Evolutionary conservation across 2,329 filamentous ascomycete species (phyloP).

Genomic region (Colletotrichum sansevieriae): DNA sequence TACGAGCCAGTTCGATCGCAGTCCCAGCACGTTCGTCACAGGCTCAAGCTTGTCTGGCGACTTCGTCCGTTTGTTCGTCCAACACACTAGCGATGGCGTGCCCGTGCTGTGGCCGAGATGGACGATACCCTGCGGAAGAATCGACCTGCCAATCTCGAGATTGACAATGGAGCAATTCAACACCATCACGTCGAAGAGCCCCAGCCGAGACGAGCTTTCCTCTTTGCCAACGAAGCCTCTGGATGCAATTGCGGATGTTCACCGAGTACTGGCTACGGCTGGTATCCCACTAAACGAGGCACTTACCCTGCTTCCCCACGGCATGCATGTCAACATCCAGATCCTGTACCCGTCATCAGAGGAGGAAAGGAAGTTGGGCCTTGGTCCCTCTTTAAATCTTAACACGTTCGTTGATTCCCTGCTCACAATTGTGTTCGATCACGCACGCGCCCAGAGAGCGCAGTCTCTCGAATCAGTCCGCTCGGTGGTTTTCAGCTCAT

Average conservation of each 20-base stretch:
- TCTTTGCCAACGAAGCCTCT: constrained; percentile 60
- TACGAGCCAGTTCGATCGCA: constrained; percentile 90
- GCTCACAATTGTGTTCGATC: constrained; percentile 88
- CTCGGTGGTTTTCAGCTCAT: constrained; percentile 94
- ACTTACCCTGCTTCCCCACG: constrained; percentile 78
- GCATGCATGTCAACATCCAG: constrained; percentile 92
- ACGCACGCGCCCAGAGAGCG: constrained; percentile 77
- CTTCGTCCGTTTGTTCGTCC: constrained; percentile 91
- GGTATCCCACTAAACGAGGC: constrained; percentile 86
- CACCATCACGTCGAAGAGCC: constrained; percentile 60
- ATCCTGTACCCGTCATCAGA: constrained; percentile 84
- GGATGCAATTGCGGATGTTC: constrained; percentile 73
- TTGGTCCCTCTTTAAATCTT: constrained; percentile 83
- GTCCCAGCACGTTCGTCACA: constrained; percentile 88
- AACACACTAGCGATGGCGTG: constrained; percentile 88
- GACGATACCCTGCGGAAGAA: constrained; percentile 79
- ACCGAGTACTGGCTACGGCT: constrained; percentile 78
- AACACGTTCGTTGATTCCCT: constrained; percentile 89
- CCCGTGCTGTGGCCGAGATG: constrained; percentile 91
- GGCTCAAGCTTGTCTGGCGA: constrained; percentile 97
- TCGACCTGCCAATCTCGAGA: constrained; percentile 86
- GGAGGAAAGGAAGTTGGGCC: constrained; percentile 77
- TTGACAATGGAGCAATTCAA: constrained; percentile 81
- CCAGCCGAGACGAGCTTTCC: constrained; percentile 59
- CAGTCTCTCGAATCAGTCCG: constrained; percentile 80